A percentile compares a stretch with the other conserved stretches of the same genome.
These are phyloP conservation scores for Coemansia sp. DNA, from an alignment of 192 early-diverging fungal species.

Conservation along the genomic window DNA sequence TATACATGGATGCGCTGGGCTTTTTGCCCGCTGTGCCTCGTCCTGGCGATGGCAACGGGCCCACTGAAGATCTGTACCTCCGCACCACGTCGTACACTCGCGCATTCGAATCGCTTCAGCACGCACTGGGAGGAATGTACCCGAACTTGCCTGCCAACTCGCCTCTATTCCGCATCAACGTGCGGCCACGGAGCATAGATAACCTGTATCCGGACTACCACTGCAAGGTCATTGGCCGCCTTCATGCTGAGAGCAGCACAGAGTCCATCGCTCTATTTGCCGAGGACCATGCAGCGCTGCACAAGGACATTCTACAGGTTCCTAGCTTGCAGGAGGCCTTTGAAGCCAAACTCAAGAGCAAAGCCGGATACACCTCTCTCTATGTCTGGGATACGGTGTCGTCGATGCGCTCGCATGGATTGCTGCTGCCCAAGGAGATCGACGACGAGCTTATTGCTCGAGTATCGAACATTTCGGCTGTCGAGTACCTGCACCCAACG, in stretches of 20 bases:
- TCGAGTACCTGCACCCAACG: conserved; percentile 24
- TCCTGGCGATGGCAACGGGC: neutral
- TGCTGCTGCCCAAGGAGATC: conserved; percentile 28
- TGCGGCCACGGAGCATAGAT: conserved; percentile 34
- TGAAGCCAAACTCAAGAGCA: neutral
- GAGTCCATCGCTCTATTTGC: neutral
- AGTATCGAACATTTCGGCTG: conserved; percentile 6
- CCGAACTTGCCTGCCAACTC: conserved; percentile 22
- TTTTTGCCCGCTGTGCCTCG: conserved; percentile 33
- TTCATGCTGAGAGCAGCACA: conserved; percentile 11
- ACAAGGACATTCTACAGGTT: conserved; percentile 22
- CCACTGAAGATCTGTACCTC: conserved; percentile 51
- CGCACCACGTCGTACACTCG: conserved; percentile 61
- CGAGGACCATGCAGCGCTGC: conserved; percentile 22
- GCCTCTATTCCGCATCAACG: conserved; percentile 21
- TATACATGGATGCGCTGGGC: conserved; percentile 57
- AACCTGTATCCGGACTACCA: conserved; percentile 27
- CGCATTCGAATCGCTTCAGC: conserved; percentile 68
- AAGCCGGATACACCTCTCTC: conserved; percentile 5
- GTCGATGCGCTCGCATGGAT: conserved; percentile 29
- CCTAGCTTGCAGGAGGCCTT: conserved; percentile 19
- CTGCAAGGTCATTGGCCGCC: conserved; percentile 25
- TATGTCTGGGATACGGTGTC: conserved; percentile 19
- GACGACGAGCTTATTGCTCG: conserved; percentile 32
- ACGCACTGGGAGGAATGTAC: conserved; percentile 61